These are phyloP conservation scores for Alternaria sp. DNA, from an alignment of 2,329 filamentous ascomycete genomes.

Conservation along the genomic window DNA sequence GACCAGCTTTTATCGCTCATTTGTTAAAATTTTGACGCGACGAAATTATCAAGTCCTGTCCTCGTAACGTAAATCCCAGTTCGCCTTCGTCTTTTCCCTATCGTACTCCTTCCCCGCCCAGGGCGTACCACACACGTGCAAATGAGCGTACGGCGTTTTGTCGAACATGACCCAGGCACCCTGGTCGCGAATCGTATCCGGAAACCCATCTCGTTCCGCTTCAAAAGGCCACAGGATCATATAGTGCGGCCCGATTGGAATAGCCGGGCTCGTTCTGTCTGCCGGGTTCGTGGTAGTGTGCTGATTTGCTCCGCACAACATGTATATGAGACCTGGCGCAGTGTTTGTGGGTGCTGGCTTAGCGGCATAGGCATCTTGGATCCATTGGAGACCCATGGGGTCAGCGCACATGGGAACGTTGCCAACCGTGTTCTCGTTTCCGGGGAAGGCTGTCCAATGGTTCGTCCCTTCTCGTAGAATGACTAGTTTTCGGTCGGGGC, in stretches of 20 bases:
- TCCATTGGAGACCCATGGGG: neutral
- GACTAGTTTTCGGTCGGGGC: neutral
- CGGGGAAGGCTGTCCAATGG: neutral
- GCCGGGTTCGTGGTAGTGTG: neutral
- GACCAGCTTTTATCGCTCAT: neutral
- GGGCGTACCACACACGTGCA: neutral
- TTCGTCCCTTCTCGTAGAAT: neutral
- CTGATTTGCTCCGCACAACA: neutral
- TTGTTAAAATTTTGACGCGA: fast-evolving
- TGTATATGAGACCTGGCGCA: neutral
- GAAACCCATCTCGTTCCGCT: neutral
- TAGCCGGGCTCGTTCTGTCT: neutral
- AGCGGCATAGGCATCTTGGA: neutral
- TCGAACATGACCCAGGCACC: neutral
- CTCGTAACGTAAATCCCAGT: neutral
- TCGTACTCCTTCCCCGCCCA: neutral
- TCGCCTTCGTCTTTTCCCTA: neutral
- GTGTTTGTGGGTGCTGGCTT: neutral
- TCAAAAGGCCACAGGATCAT: neutral
- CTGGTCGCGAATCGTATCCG: neutral
- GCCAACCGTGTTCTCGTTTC: neutral
- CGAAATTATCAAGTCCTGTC: neutral
- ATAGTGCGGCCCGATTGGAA: neutral
- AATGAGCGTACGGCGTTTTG: neutral
- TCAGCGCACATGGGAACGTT: neutral